phyloP scores from a whole-genome alignment of 176 grass and related monocot species.

The Canna indica region DNA sequence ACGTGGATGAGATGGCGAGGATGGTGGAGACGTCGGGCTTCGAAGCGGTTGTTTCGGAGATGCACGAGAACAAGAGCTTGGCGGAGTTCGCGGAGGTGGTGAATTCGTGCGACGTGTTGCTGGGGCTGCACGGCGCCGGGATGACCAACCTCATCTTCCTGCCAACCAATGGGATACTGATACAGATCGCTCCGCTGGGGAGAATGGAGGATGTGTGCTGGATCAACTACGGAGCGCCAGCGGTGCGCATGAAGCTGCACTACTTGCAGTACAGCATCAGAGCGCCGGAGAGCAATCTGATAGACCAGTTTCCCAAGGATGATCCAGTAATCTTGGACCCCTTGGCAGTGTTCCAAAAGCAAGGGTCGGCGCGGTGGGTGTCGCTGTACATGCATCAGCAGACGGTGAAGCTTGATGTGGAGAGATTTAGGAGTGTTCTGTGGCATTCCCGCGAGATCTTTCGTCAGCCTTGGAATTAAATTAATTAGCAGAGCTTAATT shows the following conservation, averaged over 20 bases:
- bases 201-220: slow-evolving; percentile 34
- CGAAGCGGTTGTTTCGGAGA: slow-evolving; percentile 31
- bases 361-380: slow-evolving; percentile 42
- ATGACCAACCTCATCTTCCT: slow-evolving; percentile 61
- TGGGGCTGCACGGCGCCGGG: slow-evolving; percentile 34
- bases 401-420: slow-evolving; percentile 55
- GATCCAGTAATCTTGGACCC: slow-evolving; percentile 47
- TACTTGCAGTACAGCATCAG: slow-evolving; percentile 53
- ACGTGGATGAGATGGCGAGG: slow-evolving; percentile 20
- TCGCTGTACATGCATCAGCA: slow-evolving; percentile 40
- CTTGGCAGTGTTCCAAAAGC: slow-evolving; percentile 19
- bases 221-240: slow-evolving; percentile 41
- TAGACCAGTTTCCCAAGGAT: slow-evolving; percentile 31
- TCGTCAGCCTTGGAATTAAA: slow-evolving; percentile 10
- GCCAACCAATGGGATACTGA: slow-evolving; percentile 32
- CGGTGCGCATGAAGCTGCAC: slow-evolving; percentile 41
- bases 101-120: slow-evolving; percentile 49
- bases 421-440: slow-evolving; percentile 31
- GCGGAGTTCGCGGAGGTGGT: slow-evolving; percentile 27
- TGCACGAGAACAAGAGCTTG: slow-evolving; percentile 8
- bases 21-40: slow-evolving; percentile 21
- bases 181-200: slow-evolving; percentile 66
- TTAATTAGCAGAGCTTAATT: no score
- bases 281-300: slow-evolving; percentile 53
- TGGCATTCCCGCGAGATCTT: slow-evolving; percentile 34